These are phyloP conservation scores for Vitis amurensis DNA, from an alignment of 164 flowering plant genomes.

Conservation along the genomic window DNA sequence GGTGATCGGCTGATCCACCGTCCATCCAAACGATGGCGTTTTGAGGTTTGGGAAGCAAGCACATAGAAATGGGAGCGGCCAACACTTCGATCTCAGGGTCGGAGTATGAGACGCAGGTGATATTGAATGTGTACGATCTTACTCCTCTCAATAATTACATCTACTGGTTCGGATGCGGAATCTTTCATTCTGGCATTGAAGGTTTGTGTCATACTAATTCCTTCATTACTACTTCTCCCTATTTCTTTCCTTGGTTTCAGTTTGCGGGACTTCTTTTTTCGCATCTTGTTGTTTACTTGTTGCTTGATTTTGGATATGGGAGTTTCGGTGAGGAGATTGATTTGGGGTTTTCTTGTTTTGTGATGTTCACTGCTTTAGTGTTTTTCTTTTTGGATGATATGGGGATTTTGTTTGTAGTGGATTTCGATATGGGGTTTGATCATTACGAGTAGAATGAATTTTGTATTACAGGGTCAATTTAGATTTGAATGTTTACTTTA, in stretches of 20 bases:
- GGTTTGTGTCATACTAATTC: slow-evolving; percentile 27
- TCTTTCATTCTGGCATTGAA: slow-evolving; percentile 82
- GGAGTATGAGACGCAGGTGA: slow-evolving; percentile 37
- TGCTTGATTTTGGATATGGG: too few species aligned
- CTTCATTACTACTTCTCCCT: neutral
- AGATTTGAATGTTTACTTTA: too few species aligned
- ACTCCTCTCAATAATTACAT: slow-evolving; percentile 66
- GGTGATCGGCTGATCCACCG: neutral
- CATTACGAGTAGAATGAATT: too few species aligned
- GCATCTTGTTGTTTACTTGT: too few species aligned
- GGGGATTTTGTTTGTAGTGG: too few species aligned
- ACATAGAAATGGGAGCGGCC: slow-evolving; percentile 16
- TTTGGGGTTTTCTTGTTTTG: too few species aligned
- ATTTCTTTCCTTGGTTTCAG: neutral
- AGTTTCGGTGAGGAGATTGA: too few species aligned
- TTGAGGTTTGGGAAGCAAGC: neutral
- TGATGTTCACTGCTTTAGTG: too few species aligned
- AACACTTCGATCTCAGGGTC: slow-evolving; percentile 18
- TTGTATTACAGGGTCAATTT: too few species aligned
- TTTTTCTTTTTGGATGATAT: too few species aligned
- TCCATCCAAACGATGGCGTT: neutral
- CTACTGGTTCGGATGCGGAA: slow-evolving; percentile 65
- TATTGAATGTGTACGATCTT: slow-evolving; percentile 77
- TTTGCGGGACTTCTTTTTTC: neutral
- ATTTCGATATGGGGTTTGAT: too few species aligned